phyloP scores from a whole-genome alignment of 768 basidiomycete species.

The Terana coerulea region DNA sequence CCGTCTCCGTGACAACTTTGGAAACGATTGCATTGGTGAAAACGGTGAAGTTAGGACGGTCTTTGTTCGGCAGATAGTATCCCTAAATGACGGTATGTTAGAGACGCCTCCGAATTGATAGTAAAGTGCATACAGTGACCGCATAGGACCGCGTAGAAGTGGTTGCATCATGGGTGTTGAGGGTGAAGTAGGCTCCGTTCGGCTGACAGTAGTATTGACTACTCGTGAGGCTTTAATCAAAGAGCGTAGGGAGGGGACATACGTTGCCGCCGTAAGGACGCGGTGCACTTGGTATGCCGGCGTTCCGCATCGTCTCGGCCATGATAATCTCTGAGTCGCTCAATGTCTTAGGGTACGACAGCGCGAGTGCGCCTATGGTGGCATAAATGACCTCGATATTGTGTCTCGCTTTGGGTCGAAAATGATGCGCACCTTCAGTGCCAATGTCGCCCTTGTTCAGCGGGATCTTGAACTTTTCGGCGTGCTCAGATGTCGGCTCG shows the following conservation, averaged over 20 bases:
- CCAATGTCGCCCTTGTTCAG: conserved; percentile 15
- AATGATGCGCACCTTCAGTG: not conserved
- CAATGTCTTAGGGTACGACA: not conserved
- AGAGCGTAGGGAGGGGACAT: no score
- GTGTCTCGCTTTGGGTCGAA: not conserved
- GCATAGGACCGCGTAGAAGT: conserved; percentile 20
- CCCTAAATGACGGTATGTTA: conserved; percentile 12
- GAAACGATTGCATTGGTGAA: conserved; percentile 26
- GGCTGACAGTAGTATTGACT: conserved; percentile 6
- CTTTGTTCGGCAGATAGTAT: conserved; percentile 21
- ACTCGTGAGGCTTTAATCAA: no score
- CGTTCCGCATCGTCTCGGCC: not conserved
- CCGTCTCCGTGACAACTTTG: conserved; percentile 20
- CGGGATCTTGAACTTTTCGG: conserved; percentile 9
- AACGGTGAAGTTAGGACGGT: conserved; percentile 28
- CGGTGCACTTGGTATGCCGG: conserved; percentile 4
- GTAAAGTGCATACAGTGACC: conserved; percentile 22
- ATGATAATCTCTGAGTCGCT: not conserved
- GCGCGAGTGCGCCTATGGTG: not conserved
- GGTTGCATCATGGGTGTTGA: conserved; percentile 15
- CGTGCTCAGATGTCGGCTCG: conserved; percentile 9
- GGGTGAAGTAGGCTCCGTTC: conserved; percentile 13
- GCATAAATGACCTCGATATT: not conserved
- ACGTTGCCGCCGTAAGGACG: conserved; percentile 20
- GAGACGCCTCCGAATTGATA: not conserved